Percentiles rank a stretch among this genome's conserved stretches.
Conservation (phyloP, 129 eudicot genomes). For the sunflower (Helianthus annuus) region HanXRQr2.0-SUNRISE NC_035437.2:137019590-137020089, state of each 20-base stretch:
- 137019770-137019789: conserved; percentile 60
- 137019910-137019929: conserved; percentile 52
- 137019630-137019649: conserved; percentile 70
- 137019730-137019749: conserved; percentile 42
- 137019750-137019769: conserved; percentile 42
- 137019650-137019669: conserved; percentile 56
- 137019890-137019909: conserved; percentile 55
- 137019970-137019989: background rate
- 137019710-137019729: conserved; percentile 36
- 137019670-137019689: conserved; percentile 46
- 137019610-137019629: conserved; percentile 47
- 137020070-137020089: too few relatives aligned
- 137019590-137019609: conserved; percentile 38
- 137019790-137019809: conserved; percentile 44
- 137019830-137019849: conserved; percentile 50
- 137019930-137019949: conserved; percentile 59
- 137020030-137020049: too few relatives aligned
- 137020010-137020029: too few relatives aligned
- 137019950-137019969: background rate
- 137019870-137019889: conserved; percentile 48
- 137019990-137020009: too few relatives aligned
- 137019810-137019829: conserved; percentile 36
- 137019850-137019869: conserved; percentile 57
- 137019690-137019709: conserved; percentile 45
- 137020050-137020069: too few relatives aligned